Evolutionary conservation across 2,329 filamentous ascomycete genomes (phyloP), one percentile per base, ranked within the genome.

Genomic region (Monilinia laxa): DNA sequence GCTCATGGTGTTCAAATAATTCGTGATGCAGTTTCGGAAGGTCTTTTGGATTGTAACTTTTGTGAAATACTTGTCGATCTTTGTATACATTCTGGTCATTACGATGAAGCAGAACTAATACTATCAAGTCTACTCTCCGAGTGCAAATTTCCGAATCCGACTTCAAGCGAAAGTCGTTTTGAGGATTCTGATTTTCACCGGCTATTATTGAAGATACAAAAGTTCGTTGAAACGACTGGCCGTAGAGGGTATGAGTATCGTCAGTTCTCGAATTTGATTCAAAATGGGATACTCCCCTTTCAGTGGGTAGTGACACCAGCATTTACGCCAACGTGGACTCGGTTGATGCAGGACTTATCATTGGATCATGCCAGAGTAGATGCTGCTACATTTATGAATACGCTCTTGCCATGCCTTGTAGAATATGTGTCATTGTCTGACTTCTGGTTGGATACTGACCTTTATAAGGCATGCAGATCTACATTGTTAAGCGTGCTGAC

Each of bases 1-100:
- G 79, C 81, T 20, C 82, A 85, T 67, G 81, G 80, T 10, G 68
- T 84, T 20, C 71, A 78, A 40, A 77, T 82, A 3, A 69, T 85
- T 35, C 75, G 73, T 63, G 76, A 79, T 25, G 82, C 80, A 2
- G 79, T 82, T 18, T 62, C 67, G 0, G 79, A 81, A 25, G 79
- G 79, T 0, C 71, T 84, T 11, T 71, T 84, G 9, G 77, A 79
- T 35, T 71, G 77, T 16, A 71, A 75, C 12, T 81, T 83, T 66
- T 75, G 78, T 9, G 74, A 76, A 58, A 65, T 80, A 6, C 71
- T 85, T 7, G 72, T 82, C 40, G 76, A 78, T 23, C 75, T 84
- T 18, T 84, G 81, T 64, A 72, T 76, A 4, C 72, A 77, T 40
- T 72, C 73, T 28, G 73, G 74, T 11, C 78, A 79, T 1, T 62